Conservation (phyloP, 2,329 filamentous ascomycete species). For the Colletotrichum theobromicola region DNA sequence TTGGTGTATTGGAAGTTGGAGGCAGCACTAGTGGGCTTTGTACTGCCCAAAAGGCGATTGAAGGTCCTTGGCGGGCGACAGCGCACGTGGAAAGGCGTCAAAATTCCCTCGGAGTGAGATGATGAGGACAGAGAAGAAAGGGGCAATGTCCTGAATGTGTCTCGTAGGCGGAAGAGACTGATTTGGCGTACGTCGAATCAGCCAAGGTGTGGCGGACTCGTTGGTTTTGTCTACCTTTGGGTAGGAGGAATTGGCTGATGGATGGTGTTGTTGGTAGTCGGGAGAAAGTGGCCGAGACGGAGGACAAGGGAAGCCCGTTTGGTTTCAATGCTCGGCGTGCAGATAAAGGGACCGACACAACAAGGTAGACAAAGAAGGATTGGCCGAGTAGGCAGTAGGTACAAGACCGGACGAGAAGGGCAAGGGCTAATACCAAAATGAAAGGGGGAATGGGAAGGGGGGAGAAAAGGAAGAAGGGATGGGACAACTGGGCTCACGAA, state of each 20-base stretch:
- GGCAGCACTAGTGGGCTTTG: not conserved
- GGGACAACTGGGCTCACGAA: not conserved
- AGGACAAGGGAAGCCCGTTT: slow-evolving; percentile 7
- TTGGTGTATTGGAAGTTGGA: not conserved
- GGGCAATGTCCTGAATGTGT: not conserved
- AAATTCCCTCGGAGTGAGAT: not conserved
- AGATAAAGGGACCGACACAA: not conserved
- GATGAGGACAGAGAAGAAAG: not conserved
- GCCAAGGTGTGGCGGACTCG: not conserved
- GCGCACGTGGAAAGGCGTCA: not conserved
- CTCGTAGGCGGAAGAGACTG: not conserved
- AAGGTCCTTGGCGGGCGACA: not conserved
- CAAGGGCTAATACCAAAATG: slow-evolving; percentile 4
- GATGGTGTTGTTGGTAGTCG: not conserved
- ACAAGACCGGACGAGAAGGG: not conserved
- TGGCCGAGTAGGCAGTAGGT: not conserved
- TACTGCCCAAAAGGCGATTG: not conserved
- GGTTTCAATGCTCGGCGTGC: not conserved
- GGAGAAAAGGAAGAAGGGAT: not conserved
- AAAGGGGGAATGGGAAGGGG: not conserved
- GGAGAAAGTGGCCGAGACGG: not conserved
- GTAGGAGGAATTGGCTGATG: not conserved
- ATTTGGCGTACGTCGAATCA: not conserved
- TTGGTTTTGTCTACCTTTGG: not conserved
- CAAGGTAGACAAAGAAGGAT: not conserved